A percentile compares a stretch with the other conserved stretches of the same genome.
Conservation (phyloP, 345 rosid genomes). For the Eucalyptus erythrocorys region DNA sequence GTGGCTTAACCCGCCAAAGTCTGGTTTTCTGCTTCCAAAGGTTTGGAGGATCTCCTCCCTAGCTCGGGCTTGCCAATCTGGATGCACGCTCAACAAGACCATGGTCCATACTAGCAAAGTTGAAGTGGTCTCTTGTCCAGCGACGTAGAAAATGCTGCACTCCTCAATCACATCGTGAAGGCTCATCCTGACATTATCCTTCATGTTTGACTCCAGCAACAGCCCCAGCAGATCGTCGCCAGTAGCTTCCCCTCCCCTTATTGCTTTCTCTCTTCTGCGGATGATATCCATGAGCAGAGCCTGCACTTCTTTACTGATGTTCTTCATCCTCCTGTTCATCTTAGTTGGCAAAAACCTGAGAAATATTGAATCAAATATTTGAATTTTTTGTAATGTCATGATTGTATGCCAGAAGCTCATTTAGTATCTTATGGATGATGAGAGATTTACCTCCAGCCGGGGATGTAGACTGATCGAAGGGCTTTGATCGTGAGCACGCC, state of each 20-base stretch:
- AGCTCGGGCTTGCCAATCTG: conserved; percentile 49
- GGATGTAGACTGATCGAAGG: neutral
- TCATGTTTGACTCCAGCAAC: conserved; percentile 33
- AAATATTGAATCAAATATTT: neutral
- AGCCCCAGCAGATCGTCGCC: conserved; percentile 25
- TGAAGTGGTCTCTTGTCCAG: conserved; percentile 59
- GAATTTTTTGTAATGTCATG: neutral
- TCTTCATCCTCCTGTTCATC: conserved; percentile 23
- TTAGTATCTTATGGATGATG: neutral
- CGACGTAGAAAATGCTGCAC: conserved; percentile 53
- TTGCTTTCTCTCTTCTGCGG: conserved; percentile 17
- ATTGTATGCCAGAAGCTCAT: neutral
- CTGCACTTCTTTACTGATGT: conserved; percentile 8
- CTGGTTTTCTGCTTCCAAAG: conserved; percentile 19
- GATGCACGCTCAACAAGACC: conserved; percentile 30
- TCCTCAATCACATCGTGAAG: conserved; percentile 46
- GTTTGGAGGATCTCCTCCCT: conserved; percentile 46
- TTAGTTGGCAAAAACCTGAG: conserved; percentile 37
- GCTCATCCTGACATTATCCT: conserved; percentile 9
- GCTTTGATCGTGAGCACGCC: too few species aligned
- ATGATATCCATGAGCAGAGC: conserved; percentile 21
- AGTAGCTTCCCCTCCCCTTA: conserved; percentile 6
- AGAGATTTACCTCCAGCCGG: neutral
- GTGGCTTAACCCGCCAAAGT: conserved; percentile 13
- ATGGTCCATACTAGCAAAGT: conserved; percentile 43